A percentile compares a stretch with the other conserved stretches of the same genome.
Evolutionary conservation across 345 rosid species (phyloP).

Genomic region (Eucalyptus erythrocorys): DNA sequence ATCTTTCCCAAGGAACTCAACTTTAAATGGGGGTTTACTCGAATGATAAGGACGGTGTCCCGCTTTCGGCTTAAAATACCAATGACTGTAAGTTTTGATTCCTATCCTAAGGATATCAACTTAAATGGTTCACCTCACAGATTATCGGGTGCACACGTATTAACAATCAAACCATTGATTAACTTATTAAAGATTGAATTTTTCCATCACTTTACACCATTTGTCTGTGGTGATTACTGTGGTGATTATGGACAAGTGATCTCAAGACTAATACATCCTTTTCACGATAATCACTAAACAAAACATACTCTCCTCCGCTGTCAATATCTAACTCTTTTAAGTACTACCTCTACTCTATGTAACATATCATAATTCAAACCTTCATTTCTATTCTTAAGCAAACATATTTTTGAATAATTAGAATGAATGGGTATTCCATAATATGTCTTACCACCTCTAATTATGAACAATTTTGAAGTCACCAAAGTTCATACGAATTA

Average conservation of each 20-base stretch:
- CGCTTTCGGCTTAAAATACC: too few species aligned
- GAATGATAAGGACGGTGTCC: too few species aligned
- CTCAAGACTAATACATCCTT: background rate
- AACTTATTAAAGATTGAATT: background rate
- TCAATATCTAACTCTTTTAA: background rate
- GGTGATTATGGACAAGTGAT: background rate
- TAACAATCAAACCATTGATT: background rate
- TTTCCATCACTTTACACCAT: background rate
- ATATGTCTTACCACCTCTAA: background rate
- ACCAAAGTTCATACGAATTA: background rate
- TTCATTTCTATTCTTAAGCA: background rate
- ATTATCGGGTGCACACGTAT: background rate
- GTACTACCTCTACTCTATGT: background rate
- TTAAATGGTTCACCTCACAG: background rate
- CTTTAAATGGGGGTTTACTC: background rate
- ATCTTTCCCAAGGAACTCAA: background rate
- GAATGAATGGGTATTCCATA: background rate
- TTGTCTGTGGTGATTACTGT: background rate
- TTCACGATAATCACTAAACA: background rate
- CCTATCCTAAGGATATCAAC: too few species aligned
- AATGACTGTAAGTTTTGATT: too few species aligned
- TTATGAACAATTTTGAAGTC: background rate
- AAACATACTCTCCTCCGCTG: background rate
- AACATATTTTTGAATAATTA: background rate
- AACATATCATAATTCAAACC: background rate